phyloP scores from a whole-genome alignment of 805 yeast genomes.

The Candida suzukii region DNA sequence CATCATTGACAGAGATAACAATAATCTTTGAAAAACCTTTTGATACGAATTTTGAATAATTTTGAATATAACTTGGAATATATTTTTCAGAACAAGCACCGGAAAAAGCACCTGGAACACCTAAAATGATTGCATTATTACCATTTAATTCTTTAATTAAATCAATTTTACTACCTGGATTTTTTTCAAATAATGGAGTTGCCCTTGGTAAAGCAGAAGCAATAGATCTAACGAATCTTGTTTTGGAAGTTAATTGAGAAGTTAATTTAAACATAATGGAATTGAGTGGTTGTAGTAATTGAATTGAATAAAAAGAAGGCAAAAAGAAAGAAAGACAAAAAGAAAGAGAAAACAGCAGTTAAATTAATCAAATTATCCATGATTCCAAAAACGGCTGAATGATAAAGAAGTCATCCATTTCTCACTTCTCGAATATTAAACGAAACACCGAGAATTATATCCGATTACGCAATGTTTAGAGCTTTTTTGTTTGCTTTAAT shows the following conservation, averaged over 20 bases:
- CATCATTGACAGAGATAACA: slow-evolving; percentile 78
- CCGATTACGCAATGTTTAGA: no score
- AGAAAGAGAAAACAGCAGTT: no score
- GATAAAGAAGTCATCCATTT: no score
- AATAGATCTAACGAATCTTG: not conserved
- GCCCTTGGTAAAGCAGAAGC: slow-evolving; percentile 5
- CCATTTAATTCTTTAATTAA: slow-evolving; percentile 11
- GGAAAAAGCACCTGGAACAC: slow-evolving; percentile 75
- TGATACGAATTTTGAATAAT: slow-evolving; percentile 42
- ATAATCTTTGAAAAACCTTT: slow-evolving; percentile 62
- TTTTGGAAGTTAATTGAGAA: not conserved
- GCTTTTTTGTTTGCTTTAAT: no score
- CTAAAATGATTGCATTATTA: slow-evolving; percentile 37
- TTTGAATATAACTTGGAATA: slow-evolving; percentile 64
- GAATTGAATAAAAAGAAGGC: not conserved
- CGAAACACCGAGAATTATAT: no score
- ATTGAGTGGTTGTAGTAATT: not conserved
- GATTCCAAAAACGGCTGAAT: no score
- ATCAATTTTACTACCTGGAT: slow-evolving; percentile 15
- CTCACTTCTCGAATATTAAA: no score
- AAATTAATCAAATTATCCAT: no score
- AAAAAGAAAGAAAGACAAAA: no score
- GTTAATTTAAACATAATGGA: not conserved
- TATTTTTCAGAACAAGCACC: slow-evolving; percentile 71
- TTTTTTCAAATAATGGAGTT: slow-evolving; percentile 13